Base-by-base conservation (phyloP, 495 filamentous ascomycete genomes). In the Penicillium dipodomyicola region DNA sequence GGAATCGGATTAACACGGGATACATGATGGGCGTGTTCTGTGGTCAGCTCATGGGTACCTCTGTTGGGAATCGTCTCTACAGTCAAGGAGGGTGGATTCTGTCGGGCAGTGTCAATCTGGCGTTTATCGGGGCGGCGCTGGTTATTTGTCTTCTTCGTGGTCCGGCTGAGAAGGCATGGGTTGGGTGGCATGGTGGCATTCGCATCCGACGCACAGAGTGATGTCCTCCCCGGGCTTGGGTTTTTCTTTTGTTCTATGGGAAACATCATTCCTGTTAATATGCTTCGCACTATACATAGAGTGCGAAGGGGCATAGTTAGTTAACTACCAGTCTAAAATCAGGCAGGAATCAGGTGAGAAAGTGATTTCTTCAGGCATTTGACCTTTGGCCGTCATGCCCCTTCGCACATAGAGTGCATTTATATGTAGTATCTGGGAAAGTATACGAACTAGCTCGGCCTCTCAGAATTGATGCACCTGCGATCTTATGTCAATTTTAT, bases 1-100 rank as follows among this genome's bases (percentile, higher is more conserved):
- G 87, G 22, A 94, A 92, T 67, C 67, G 91, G 1, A 78, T 92
- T 22, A 96, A 96, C 64, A 94, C 91, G 2, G 86, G 84, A 3
- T 96, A 89, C 63, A 93, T 93, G 90, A 77, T 92, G 3, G 76
- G 77, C 11, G 80, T 80, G 1, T 94, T 92, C 65, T 81, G 79
- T 43, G 90, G 90, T 0, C 90, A 94, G 73, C 68, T 95, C 20
- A 83, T 83, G 56, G 90, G 90, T 0, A 93, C 90, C 1, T 77
- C 85, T 4, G 86, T 83, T 8, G 90, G 89, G 1, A 90, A 89
- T 62, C 70, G 79, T 29, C 65, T 92, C 4, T 93, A 89, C 69
- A 84, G 87, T 9, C 57, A 76, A 20, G 80, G 80, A 0, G 90
- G 90, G 0, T 93, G 90, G 90, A 74, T 83, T 11, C 78, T 79